Evolutionary conservation across 73 alveolate species (phyloP).

Genomic region (Stentor coeruleus): DNA sequence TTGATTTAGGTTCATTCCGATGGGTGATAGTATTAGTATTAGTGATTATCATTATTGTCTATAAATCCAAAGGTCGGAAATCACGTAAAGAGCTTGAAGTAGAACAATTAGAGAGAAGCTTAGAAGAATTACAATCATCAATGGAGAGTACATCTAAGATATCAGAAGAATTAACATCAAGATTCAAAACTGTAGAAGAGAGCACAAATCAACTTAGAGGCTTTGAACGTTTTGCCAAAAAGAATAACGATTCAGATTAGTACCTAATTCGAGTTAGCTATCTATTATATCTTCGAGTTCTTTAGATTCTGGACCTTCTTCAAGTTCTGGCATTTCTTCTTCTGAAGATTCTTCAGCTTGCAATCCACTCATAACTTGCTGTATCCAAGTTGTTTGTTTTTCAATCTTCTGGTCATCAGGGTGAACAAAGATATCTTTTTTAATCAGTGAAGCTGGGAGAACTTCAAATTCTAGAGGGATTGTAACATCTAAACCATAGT

Average conservation of each 20-base stretch:
- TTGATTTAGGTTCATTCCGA: neutral
- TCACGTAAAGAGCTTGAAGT: neutral
- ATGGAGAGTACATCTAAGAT: neutral
- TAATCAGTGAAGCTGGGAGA: neutral
- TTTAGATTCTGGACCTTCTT: too few relatives aligned
- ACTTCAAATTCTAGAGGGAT: neutral
- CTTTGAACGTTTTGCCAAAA: too few relatives aligned
- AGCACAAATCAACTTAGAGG: neutral
- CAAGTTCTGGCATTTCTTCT: constrained; percentile 19
- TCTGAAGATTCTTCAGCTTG: neutral
- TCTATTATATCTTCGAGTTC: too few relatives aligned
- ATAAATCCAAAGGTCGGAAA: neutral
- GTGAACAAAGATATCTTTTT: constrained; percentile 4
- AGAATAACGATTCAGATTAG: too few relatives aligned
- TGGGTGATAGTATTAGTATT: neutral
- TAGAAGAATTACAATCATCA: neutral
- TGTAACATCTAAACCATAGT: neutral
- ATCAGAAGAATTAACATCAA: neutral
- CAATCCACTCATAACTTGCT: constrained; percentile 17
- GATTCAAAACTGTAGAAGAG: neutral
- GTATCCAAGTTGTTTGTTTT: constrained; percentile 17
- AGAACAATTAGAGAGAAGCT: neutral
- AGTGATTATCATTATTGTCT: neutral
- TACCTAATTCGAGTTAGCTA: too few relatives aligned
- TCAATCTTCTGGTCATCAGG: constrained; percentile 22